Evolutionary conservation across 208 protist species (phyloP).

Genomic region (Willaertia magna): DNA sequence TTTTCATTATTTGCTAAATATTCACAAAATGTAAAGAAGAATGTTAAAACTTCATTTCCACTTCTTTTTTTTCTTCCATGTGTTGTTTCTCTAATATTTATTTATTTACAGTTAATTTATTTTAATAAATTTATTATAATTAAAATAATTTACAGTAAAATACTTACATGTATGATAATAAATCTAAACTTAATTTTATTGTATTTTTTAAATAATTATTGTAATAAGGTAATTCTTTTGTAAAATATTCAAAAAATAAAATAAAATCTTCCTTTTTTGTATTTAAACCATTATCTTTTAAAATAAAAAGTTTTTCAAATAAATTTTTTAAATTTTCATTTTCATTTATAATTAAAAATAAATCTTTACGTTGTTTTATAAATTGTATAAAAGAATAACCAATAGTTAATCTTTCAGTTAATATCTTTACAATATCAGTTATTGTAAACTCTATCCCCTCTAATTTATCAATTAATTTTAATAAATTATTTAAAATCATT

Average conservation of each 20-base stretch:
- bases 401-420: background rate
- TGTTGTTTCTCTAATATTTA: background rate
- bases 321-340: background rate
- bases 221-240: background rate
- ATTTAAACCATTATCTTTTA: background rate
- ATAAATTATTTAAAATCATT: background rate
- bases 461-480: background rate
- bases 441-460: background rate
- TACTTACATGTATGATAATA: background rate
- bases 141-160: background rate
- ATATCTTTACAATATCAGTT: background rate
- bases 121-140: background rate
- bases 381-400: background rate
- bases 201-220: background rate
- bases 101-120: background rate
- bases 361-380: background rate
- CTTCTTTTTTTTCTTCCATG: background rate
- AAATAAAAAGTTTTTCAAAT: background rate
- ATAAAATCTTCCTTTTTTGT: background rate
- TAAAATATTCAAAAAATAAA: background rate
- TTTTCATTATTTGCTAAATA: background rate
- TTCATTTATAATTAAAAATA: background rate
- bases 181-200: background rate
- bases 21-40: background rate
- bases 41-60: background rate